Conservation (phyloP, 2,329 filamentous ascomycete genomes). For the Dactylonectria macrodidyma region DNA sequence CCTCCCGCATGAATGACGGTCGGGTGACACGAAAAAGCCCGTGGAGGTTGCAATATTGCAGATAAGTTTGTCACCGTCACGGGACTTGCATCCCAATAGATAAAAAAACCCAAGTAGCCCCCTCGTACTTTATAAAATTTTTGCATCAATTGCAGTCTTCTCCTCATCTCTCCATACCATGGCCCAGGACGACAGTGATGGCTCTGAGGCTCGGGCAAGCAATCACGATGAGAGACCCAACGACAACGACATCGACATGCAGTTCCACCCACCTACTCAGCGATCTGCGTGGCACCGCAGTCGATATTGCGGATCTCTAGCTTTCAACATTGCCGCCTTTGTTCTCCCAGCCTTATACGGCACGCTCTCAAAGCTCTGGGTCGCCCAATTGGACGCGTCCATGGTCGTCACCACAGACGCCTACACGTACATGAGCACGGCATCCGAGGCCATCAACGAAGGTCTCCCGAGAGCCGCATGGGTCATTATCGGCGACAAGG, state of each 20-base stretch:
- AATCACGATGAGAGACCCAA: too few relatives aligned
- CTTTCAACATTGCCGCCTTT: slow-evolving; percentile 76
- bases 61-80: too few relatives aligned
- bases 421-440: slow-evolving; percentile 78
- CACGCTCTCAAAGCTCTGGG: slow-evolving; percentile 80
- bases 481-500: slow-evolving; percentile 77
- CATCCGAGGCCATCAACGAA: slow-evolving; percentile 80
- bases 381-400: slow-evolving; percentile 75
- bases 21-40: too few relatives aligned
- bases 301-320: slow-evolving; percentile 68
- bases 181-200: too few relatives aligned
- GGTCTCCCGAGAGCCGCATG: slow-evolving; percentile 78
- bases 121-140: too few relatives aligned
- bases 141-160: too few relatives aligned
- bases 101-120: too few relatives aligned
- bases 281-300: slow-evolving; percentile 32
- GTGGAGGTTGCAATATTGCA: too few relatives aligned
- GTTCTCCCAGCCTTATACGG: slow-evolving; percentile 76
- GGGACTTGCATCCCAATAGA: too few relatives aligned
- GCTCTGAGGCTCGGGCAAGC: too few relatives aligned
- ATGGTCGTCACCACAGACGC: slow-evolving; percentile 57
- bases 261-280: background rate
- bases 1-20: too few relatives aligned
- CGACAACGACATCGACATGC: background rate
- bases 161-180: too few relatives aligned